A percentile compares a stretch with the other conserved stretches of the same genome.
phyloP scores from a whole-genome alignment of 495 filamentous ascomycete genomes.

The Pseudoneurospora amorphoporcata region DNA sequence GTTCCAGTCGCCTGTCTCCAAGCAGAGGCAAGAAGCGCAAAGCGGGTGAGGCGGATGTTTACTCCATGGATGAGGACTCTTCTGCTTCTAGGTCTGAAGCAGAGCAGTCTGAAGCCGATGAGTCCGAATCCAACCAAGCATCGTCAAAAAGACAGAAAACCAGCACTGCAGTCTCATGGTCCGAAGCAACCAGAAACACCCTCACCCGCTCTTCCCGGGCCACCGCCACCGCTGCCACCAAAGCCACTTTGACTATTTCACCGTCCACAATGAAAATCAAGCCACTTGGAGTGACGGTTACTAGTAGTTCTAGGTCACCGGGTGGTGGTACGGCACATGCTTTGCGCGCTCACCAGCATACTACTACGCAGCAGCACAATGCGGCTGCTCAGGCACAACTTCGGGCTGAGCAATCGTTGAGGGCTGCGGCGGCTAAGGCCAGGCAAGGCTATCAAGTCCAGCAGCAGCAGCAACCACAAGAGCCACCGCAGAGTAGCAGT shows the following conservation, averaged over 20 bases:
- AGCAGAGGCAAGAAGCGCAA: conserved; percentile 10
- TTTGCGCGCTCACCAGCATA: background rate
- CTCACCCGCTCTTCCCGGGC: background rate
- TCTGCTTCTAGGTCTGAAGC: background rate
- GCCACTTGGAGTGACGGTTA: background rate
- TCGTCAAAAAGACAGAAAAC: no score
- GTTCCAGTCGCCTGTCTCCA: background rate
- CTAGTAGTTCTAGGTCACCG: background rate
- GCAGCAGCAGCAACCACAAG: background rate
- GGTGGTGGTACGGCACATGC: background rate
- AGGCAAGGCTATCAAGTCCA: no score
- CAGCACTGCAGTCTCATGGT: no score
- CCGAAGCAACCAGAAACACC: background rate
- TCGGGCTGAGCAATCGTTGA: background rate
- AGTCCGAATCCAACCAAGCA: background rate
- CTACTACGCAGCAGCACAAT: background rate
- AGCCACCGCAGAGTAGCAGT: background rate
- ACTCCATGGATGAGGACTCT: background rate
- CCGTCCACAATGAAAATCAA: background rate
- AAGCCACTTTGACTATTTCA: background rate
- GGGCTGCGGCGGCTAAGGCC: background rate
- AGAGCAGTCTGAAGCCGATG: background rate
- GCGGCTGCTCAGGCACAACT: background rate
- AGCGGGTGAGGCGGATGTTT: background rate
- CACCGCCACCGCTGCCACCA: background rate